These are phyloP conservation scores for Apium graveolens DNA, from an alignment of 129 eudicot species.

Conservation along the genomic window DNA sequence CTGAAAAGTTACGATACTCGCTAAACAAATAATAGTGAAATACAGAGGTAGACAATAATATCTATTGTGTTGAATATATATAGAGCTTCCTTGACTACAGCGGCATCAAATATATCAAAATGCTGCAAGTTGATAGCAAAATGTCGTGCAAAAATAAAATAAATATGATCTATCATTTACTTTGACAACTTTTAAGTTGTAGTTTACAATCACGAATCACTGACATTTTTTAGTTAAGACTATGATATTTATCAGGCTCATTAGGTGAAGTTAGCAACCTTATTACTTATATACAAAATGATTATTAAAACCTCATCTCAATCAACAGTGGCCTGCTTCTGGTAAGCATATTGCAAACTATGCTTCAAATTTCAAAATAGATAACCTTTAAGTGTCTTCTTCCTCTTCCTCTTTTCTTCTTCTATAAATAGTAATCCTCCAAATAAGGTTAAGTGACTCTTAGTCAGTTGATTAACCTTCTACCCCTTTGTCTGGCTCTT, in stretches of 20 bases:
- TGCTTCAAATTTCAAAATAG: not conserved
- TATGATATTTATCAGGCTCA: not conserved
- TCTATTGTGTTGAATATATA: not conserved
- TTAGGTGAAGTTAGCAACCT: not conserved
- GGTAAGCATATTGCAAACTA: not conserved
- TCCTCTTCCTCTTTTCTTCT: no score
- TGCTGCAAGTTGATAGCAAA: not conserved
- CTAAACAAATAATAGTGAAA: not conserved
- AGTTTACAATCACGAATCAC: not conserved
- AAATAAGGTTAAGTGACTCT: not conserved
- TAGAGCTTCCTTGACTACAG: not conserved
- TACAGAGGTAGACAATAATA: not conserved
- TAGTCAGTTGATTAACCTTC: not conserved
- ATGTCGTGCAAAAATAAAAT: not conserved
- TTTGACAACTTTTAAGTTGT: not conserved
- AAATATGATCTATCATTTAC: not conserved
- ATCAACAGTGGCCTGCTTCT: not conserved
- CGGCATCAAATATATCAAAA: not conserved
- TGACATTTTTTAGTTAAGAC: not conserved
- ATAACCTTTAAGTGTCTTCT: not conserved
- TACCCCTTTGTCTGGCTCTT: not conserved
- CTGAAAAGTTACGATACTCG: not conserved
- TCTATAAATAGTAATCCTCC: not conserved
- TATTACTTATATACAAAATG: not conserved
- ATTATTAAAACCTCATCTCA: not conserved